Conservation (phyloP, 129 eudicot species). For the Erigeron canadensis region DNA sequence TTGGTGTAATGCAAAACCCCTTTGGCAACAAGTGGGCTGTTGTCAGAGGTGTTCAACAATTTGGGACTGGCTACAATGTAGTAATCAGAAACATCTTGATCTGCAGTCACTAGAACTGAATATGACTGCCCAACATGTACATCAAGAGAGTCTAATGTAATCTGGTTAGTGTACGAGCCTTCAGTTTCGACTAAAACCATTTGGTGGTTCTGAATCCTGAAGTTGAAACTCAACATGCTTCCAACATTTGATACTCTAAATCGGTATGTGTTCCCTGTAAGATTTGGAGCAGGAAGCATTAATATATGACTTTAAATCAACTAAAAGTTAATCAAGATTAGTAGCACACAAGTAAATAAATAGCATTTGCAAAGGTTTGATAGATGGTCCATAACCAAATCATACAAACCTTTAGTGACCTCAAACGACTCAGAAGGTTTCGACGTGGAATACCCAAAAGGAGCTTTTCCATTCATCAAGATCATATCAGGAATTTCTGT, state of each 20-base stretch:
- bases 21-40: conserved; percentile 53
- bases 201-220: conserved; percentile 61
- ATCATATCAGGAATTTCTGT: conserved; percentile 47
- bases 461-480: conserved; percentile 71
- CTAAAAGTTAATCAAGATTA: background rate
- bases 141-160: conserved; percentile 60
- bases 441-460: conserved; percentile 36
- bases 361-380: background rate
- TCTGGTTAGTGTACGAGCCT: conserved; percentile 87
- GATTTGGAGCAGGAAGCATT: background rate
- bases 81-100: conserved; percentile 64
- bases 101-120: conserved; percentile 62
- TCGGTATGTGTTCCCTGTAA: conserved; percentile 66
- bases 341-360: background rate
- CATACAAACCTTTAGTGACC: conserved; percentile 54
- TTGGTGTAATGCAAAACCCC: conserved; percentile 60
- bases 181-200: conserved; percentile 78
- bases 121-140: conserved; percentile 79
- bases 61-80: conserved; percentile 73
- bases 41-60: conserved; percentile 31
- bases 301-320: background rate
- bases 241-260: conserved; percentile 68
- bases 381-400: background rate
- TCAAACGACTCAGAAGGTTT: conserved; percentile 45
- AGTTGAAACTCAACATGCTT: conserved; percentile 55